Percentiles rank a stretch among this genome's conserved stretches.
Evolutionary conservation across 352 stramenopile genomes (phyloP).

Genomic region (Phytopythium mirpurense): DNA sequence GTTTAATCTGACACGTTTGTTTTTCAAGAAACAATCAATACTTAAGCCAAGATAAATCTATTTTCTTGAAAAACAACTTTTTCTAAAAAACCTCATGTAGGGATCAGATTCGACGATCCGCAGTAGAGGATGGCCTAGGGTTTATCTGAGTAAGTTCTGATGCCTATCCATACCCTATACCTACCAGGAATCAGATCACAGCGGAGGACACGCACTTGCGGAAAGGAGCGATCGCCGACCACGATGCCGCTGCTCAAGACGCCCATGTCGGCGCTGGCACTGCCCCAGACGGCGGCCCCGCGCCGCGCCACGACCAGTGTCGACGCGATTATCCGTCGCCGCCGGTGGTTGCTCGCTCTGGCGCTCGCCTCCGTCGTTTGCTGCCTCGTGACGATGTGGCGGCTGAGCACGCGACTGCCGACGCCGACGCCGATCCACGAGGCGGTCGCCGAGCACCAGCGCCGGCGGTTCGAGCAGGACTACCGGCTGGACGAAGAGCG

Average conservation of each 20-base stretch:
- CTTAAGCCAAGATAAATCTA: too few relatives aligned
- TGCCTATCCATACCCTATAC: too few relatives aligned
- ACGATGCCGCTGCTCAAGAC: conserved; percentile 24
- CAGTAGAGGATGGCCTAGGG: too few relatives aligned
- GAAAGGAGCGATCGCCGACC: neutral
- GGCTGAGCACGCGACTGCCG: conserved; percentile 26
- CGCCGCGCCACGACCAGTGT: conserved; percentile 6
- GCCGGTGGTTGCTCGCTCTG: conserved; percentile 16
- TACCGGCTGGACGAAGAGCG: conserved; percentile 15
- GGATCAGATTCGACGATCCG: too few relatives aligned
- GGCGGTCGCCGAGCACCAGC: conserved; percentile 14
- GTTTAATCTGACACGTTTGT: too few relatives aligned
- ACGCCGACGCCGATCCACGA: conserved; percentile 22
- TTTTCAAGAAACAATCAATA: too few relatives aligned
- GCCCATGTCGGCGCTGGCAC: conserved; percentile 45
- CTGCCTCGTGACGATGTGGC: conserved; percentile 37
- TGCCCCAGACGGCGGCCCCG: conserved; percentile 37
- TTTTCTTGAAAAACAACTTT: too few relatives aligned
- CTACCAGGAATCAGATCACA: neutral
- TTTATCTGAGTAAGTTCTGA: too few relatives aligned
- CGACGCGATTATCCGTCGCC: conserved; percentile 10
- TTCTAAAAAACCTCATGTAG: too few relatives aligned
- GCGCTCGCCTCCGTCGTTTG: conserved; percentile 22
- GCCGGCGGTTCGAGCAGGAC: conserved; percentile 11
- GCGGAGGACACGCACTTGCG: neutral